Evolutionary conservation across 352 stramenopile species (phyloP).

Genomic region (Globisporangium perplexum): DNA sequence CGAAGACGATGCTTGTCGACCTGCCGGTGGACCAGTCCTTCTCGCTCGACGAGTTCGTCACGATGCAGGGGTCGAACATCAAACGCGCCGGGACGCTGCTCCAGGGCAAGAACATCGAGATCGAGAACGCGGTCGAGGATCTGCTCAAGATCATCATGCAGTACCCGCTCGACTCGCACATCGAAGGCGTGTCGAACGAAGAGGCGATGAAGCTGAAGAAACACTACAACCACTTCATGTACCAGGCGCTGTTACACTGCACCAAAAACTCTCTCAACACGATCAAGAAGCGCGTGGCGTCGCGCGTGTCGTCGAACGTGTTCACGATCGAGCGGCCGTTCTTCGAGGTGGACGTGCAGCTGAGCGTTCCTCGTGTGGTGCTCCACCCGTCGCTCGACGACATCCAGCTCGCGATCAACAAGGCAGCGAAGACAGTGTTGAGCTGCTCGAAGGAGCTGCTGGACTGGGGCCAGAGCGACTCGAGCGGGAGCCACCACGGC

Average conservation of each 20-base stretch:
- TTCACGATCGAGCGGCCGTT: conserved; percentile 94
- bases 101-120: conserved; percentile 98
- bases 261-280: conserved; percentile 98
- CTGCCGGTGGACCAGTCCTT: conserved; percentile 95
- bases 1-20: conserved; percentile 96
- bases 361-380: conserved; percentile 91
- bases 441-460: conserved; percentile 95
- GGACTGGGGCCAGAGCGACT: conserved; percentile 90
- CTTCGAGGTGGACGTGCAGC: conserved; percentile 97
- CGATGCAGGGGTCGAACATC: conserved; percentile 96
- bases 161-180: conserved; percentile 95
- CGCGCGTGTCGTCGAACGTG: conserved; percentile 81
- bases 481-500: conserved; percentile 1
- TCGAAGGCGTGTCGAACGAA: conserved; percentile 90
- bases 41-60: conserved; percentile 97
- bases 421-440: conserved; percentile 94
- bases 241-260: conserved; percentile 95
- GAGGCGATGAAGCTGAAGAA: conserved; percentile 96
- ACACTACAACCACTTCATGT: conserved; percentile 99
- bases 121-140: conserved; percentile 97
- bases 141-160: conserved; percentile 95
- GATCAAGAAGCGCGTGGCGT: conserved; percentile 97
- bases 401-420: conserved; percentile 98
- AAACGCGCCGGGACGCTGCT: conserved; percentile 86
- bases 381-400: conserved; percentile 95